Base-by-base conservation (phyloP, 352 stramenopile genomes). In the Thraustochytrium sp. region DNA sequence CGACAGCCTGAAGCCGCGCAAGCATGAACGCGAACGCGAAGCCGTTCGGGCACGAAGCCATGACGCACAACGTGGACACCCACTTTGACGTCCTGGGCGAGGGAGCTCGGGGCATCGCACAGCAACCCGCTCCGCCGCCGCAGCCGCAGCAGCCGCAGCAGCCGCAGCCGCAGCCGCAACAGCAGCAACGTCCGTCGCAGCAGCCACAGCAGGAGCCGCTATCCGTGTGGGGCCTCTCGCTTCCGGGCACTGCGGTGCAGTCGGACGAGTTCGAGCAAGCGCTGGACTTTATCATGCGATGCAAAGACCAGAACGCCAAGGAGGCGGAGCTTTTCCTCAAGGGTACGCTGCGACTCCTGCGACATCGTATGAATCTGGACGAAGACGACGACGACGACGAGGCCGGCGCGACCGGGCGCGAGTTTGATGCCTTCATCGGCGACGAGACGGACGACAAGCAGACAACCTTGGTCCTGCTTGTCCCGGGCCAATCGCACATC, bases 361-460 rank as follows among this genome's bases (percentile, higher is more conserved):
- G 59, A 21, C 59, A 72, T 13, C 40, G 62, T 1, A 40, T 51
- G 37, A 75, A 75, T 34, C 37, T 51, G 23, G 40, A 53, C 16
- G 40, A 61, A 3, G 68, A 80, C 9, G 31, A 44, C 21, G 37
- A 2, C 0, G 51, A 38, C 23, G 46, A 54, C 18, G 9, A 8
- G 36, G 62, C 5, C 1, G 65, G 34, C 13, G 23, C 9, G 5
- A 34, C 1, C 5, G 34, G 29, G 18, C 29, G 46, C 29, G 68
- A 80, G 68, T 80, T 80, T 26, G 46, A 80, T 31, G 68, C 68
- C 42, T 80, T 80, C n/a, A 72, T 80, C 42, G 51, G 68, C 5
- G 68, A 80, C 42, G 68, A 80, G 11, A 72, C 40, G 8, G 68
- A 80, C 31, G 68, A 80, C 68, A 80, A 80, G 53, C 68, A 46